Base-by-base conservation (phyloP, 371 early-diverging fungal species). In the Mucor sp. region DNA sequence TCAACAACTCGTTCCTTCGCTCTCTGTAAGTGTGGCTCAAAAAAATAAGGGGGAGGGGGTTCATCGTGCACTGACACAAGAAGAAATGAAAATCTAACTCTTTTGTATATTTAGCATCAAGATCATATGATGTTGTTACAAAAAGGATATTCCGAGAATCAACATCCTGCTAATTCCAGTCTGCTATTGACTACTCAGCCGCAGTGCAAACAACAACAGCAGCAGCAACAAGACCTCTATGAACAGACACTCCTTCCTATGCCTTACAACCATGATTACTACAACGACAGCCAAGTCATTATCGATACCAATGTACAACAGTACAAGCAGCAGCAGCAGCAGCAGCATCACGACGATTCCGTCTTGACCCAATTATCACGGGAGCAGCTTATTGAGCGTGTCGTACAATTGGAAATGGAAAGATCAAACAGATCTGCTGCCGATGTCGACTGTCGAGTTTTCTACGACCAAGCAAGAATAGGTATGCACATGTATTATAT, bases 331-430 rank as follows among this genome's bases (percentile, higher is more conserved):
- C 41, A 15, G 0, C 56, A 56, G 2, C 28, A 41, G 41, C 41
- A 41, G 41, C 41, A 15, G 0, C 56, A 56, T 14, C 28, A 58
- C 35, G 41, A 56, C 6, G 62, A 65, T 19, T 41, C 53, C 21
- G 37, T 56, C 17, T 66, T 74, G 33, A 56, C 55, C 30, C 67
- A 70, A 17, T 62, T 79, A 60, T 74, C 79, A 17, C 74, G 78
- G 32, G 72, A 72, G 39, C 70, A 80, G 62, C 65, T 80, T 25
- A 80, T 80, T 61, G 69, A 76, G 68, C 76, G 81, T 23, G 72
- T 78, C 1, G 68, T 80, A 15, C 74, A 78, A 55, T 68, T 80
- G 15, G 81, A 80, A 61, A 67, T 70, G 58, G 78, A 80, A 63
- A 76, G 66, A 43, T 62, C 58, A 59, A 47, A 30, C 30, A 39